phyloP scores from a whole-genome alignment of 768 basidiomycete species.

The Boletus reticuloceps region DNA sequence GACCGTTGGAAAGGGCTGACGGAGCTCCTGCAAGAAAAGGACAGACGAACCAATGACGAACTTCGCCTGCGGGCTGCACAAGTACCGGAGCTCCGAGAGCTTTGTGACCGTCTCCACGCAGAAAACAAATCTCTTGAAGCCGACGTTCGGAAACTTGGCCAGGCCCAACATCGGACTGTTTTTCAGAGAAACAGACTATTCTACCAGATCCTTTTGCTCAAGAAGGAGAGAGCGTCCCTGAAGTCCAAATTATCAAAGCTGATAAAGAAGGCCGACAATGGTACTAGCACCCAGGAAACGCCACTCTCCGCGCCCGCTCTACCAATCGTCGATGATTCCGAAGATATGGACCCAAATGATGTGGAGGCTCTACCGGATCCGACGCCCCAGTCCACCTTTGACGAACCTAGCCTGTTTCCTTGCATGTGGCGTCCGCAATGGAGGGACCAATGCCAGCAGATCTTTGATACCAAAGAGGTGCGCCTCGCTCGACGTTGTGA shows the following conservation, averaged over 20 bases:
- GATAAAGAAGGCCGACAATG: not conserved
- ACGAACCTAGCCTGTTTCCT: conserved; percentile 22
- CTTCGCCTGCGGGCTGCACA: conserved; percentile 57
- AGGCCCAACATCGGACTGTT: conserved; percentile 14
- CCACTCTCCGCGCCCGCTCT: not conserved
- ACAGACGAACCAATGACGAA: conserved; percentile 57
- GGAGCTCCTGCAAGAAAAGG: conserved; percentile 54
- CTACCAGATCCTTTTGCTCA: conserved; percentile 17
- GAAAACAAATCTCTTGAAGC: conserved; percentile 27
- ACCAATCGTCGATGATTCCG: not conserved
- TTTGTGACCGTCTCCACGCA: conserved; percentile 31
- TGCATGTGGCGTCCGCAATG: conserved; percentile 30
- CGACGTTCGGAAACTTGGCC: conserved; percentile 16
- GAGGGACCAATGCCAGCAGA: conserved; percentile 26
- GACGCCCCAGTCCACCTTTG: conserved; percentile 1
- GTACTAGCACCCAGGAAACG: conserved; percentile 9
- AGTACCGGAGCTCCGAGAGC: conserved; percentile 46
- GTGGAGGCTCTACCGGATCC: conserved; percentile 6
- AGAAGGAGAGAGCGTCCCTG: conserved; percentile 21
- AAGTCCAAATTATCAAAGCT: conserved; percentile 10
- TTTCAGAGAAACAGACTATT: conserved; percentile 18
- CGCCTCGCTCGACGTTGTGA: not conserved
- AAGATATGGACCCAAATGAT: conserved; percentile 22
- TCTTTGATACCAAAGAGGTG: conserved; percentile 32
- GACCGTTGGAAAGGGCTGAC: conserved; percentile 46